Evolutionary conservation across 345 rosid genomes (phyloP).

Genomic region (Sonneratia alba): DNA sequence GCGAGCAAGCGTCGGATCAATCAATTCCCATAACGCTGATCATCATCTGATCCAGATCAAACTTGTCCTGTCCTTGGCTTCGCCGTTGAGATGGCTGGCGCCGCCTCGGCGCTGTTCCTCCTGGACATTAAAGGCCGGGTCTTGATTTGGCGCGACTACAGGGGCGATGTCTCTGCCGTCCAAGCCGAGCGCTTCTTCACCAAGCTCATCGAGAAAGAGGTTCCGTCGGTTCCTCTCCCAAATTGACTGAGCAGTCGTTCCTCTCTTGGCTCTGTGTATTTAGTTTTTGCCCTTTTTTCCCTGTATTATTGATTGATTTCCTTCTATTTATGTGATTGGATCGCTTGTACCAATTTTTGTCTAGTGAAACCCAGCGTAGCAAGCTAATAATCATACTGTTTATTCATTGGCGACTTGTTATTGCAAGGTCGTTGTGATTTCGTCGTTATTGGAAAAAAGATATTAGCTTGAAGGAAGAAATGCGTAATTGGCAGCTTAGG

Average conservation of each 20-base stretch:
- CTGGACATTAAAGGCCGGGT: constrained; percentile 67
- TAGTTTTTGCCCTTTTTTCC: too few species aligned
- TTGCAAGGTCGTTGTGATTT: background rate
- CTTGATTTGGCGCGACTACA: constrained; percentile 45
- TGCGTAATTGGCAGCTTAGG: background rate
- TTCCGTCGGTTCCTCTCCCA: constrained; percentile 8
- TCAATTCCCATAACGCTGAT: too few species aligned
- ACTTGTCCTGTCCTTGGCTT: background rate
- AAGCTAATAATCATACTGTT: background rate
- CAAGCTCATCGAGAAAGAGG: constrained; percentile 94
- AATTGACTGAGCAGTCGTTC: too few species aligned
- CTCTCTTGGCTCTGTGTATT: too few species aligned
- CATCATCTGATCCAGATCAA: too few species aligned
- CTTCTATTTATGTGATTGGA: background rate
- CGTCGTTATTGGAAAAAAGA: background rate
- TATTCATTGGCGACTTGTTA: background rate
- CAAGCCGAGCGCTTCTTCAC: constrained; percentile 94
- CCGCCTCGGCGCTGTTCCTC: constrained; percentile 86
- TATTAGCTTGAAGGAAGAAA: background rate
- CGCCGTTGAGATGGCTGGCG: constrained; percentile 58
- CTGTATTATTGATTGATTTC: background rate
- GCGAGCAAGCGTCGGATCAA: too few species aligned
- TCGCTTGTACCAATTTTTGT: background rate
- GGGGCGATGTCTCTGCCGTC: constrained; percentile 77
- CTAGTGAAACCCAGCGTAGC: background rate